phyloP scores from a whole-genome alignment of 306 rosid species.

The Castanopsis chinensis region DNA sequence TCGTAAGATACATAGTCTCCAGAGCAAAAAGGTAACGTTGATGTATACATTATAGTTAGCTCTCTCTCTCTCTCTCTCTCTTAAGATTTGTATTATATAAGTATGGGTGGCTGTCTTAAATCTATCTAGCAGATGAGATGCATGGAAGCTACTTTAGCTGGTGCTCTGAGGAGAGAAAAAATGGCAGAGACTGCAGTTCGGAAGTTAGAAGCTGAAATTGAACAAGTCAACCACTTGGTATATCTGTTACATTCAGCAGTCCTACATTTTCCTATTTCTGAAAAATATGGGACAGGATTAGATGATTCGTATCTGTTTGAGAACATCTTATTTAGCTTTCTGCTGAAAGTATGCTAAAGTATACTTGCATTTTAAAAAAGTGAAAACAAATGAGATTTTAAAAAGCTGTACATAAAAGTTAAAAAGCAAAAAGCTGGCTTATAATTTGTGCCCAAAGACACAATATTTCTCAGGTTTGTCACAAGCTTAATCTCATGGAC shows the following conservation, averaged over 20 bases:
- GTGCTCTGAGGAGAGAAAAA: slow-evolving; percentile 83
- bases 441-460: too few species aligned
- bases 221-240: slow-evolving; percentile 57
- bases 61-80: slow-evolving; percentile 5
- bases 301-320: background rate
- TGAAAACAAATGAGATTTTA: too few species aligned
- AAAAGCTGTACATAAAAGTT: too few species aligned
- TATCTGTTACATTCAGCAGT: slow-evolving; percentile 21
- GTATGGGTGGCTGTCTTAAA: slow-evolving; percentile 22
- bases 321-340: too few species aligned
- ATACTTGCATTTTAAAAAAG: too few species aligned
- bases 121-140: slow-evolving; percentile 52
- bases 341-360: too few species aligned
- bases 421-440: too few species aligned
- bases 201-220: slow-evolving; percentile 63
- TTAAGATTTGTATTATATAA: slow-evolving; percentile 14
- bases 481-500: slow-evolving; percentile 2
- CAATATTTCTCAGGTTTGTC: background rate
- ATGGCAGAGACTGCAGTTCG: slow-evolving; percentile 55
- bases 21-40: slow-evolving; percentile 50
- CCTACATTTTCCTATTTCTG: background rate
- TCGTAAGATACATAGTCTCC: slow-evolving; percentile 28
- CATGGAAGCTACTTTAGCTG: slow-evolving; percentile 58
- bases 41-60: background rate
- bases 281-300: background rate